Percentiles rank a stretch among this genome's conserved stretches.
Conservation (phyloP, 1,284 basidiomycete genomes). For the Salmacisia buchloeana region DNA sequence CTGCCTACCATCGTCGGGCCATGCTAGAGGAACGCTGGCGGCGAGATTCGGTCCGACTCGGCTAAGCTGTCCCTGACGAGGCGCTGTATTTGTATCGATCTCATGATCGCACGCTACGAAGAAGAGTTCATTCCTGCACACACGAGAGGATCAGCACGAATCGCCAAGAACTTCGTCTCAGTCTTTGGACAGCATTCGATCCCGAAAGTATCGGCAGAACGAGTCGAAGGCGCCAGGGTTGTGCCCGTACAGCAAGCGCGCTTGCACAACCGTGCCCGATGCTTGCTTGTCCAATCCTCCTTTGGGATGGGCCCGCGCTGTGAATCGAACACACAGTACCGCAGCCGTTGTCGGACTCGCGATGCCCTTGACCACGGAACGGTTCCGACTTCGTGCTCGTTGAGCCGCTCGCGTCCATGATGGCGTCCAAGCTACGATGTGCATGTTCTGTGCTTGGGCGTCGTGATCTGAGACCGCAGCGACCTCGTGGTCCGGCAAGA, state of each 20-base stretch:
- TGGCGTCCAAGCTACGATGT: background rate
- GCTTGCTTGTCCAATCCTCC: too few species aligned
- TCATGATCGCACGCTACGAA: too few species aligned
- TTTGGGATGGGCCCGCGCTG: background rate
- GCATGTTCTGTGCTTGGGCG: background rate
- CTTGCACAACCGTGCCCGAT: too few species aligned
- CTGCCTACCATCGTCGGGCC: background rate
- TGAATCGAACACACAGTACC: background rate
- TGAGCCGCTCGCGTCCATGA: conserved; percentile 19
- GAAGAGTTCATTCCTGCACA: background rate
- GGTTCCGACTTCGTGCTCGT: conserved; percentile 12
- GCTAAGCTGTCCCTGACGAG: background rate
- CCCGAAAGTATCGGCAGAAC: background rate
- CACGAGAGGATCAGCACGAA: background rate
- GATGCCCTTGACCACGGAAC: background rate
- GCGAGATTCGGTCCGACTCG: background rate
- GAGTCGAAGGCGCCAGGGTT: conserved; percentile 17
- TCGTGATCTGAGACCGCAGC: background rate
- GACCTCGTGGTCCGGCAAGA: background rate
- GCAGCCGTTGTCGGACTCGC: background rate
- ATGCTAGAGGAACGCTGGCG: conserved; percentile 6
- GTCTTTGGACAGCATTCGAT: background rate
- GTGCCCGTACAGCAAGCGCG: conserved; percentile 15
- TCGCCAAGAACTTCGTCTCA: background rate
- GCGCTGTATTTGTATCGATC: background rate